phyloP scores from a whole-genome alignment of 176 grass and related monocot genomes.

The Tillandsia fasciculata region DNA sequence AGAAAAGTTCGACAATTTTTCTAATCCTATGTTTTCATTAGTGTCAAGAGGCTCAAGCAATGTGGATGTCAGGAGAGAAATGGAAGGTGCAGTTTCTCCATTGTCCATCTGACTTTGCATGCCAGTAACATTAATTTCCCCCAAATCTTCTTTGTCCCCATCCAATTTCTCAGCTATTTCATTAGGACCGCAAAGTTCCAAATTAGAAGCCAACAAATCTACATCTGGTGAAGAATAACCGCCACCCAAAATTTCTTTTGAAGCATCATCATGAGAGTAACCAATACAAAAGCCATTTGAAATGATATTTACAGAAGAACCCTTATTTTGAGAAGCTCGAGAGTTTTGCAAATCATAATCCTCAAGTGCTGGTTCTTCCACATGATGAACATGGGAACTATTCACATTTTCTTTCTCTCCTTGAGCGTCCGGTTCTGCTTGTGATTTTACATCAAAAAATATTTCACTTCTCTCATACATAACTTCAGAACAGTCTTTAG shows the following conservation, averaged over 20 bases:
- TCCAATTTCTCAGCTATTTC: conserved; percentile 11
- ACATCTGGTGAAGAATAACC: conserved; percentile 19
- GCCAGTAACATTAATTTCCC: conserved; percentile 25
- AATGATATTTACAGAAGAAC: conserved; percentile 16
- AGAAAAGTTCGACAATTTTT: conserved; percentile 11
- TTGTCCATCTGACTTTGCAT: conserved; percentile 17
- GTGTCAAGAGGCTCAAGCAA: conserved; percentile 11
- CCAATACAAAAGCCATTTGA: conserved; percentile 4
- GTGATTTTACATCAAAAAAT: conserved; percentile 18
- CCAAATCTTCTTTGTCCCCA: conserved; percentile 26
- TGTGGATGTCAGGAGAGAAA: background rate
- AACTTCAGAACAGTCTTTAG: conserved; percentile 16
- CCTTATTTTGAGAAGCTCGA: conserved; percentile 19
- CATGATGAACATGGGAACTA: conserved; percentile 12
- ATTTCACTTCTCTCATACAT: conserved; percentile 8
- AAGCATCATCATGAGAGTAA: conserved; percentile 16
- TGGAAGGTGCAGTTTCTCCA: background rate
- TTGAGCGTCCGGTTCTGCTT: background rate
- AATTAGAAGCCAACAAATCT: conserved; percentile 19
- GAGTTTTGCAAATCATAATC: conserved; percentile 22
- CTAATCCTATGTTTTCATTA: conserved; percentile 10
- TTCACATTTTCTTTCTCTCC: conserved; percentile 16
- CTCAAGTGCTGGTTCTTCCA: conserved; percentile 19
- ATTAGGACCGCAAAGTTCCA: conserved; percentile 15
- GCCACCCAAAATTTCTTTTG: conserved; percentile 21